These are phyloP conservation scores for Candida suzukii DNA, from an alignment of 805 yeast species.

Conservation along the genomic window DNA sequence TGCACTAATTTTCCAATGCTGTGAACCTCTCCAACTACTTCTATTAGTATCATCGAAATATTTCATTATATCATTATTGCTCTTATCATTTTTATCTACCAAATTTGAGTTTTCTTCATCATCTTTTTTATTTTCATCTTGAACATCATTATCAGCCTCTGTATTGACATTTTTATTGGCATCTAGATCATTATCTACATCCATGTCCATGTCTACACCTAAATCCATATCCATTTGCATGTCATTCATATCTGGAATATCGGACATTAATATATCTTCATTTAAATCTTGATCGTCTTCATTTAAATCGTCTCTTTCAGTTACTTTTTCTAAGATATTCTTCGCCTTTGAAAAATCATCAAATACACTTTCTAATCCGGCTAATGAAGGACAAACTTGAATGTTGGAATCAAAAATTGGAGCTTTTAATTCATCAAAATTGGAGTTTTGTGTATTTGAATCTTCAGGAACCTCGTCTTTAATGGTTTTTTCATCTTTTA, in stretches of 20 bases:
- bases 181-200: conserved; percentile 6
- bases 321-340: neutral
- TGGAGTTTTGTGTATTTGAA: no score
- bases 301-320: neutral
- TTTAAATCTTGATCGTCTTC: neutral
- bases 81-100: neutral
- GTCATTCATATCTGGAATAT: no score
- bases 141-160: neutral
- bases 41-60: conserved; percentile 68
- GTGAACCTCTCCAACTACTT: conserved; percentile 78
- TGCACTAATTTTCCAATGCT: conserved; percentile 76
- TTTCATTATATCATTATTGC: conserved; percentile 55
- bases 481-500: neutral
- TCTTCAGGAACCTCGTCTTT: neutral
- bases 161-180: conserved; percentile 1
- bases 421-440: neutral
- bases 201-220: conserved; percentile 8
- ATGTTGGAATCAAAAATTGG: no score
- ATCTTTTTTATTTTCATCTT: neutral
- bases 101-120: no score
- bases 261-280: no score
- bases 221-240: neutral
- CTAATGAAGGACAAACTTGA: neutral
- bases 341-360: neutral
- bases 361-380: neutral